phyloP scores from a whole-genome alignment of 2,329 filamentous ascomycete species.

The Aspergillus proliferans region DNA sequence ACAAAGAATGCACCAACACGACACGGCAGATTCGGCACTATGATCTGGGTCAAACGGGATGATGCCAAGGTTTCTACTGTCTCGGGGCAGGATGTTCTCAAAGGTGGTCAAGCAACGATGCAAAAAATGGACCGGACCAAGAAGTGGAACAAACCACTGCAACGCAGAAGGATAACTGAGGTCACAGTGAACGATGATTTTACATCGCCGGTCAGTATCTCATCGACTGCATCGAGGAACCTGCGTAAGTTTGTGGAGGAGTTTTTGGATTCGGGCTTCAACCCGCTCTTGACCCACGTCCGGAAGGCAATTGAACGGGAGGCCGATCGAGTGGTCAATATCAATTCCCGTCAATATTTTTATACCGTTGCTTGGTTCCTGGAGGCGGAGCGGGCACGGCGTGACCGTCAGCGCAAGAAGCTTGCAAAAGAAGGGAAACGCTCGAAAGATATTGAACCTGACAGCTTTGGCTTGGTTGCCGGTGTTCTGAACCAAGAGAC shows the following conservation, averaged over 20 bases:
- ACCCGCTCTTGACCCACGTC: conserved; percentile 77
- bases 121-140: conserved; percentile 88
- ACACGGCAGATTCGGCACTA: conserved; percentile 92
- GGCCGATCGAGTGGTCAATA: conserved; percentile 68
- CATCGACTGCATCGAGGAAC: conserved; percentile 65
- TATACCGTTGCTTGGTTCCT: conserved; percentile 92
- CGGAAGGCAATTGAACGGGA: conserved; percentile 88
- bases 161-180: conserved; percentile 55
- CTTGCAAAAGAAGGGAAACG: conserved; percentile 43
- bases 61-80: conserved; percentile 79
- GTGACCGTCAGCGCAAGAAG: conserved; percentile 52
- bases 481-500: conserved; percentile 90
- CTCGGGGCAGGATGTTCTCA: conserved; percentile 79
- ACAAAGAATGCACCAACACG: conserved; percentile 73
- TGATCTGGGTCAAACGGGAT: conserved; percentile 91
- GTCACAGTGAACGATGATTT: conserved; percentile 63
- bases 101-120: conserved; percentile 64
- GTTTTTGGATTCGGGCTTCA: conserved; percentile 92
- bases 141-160: conserved; percentile 76
- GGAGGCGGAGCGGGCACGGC: conserved; percentile 70
- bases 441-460: conserved; percentile 54
- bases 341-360: conserved; percentile 80
- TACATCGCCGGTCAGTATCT: conserved; percentile 64
- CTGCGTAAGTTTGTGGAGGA: conserved; percentile 81
- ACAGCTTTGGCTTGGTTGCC: conserved; percentile 80